Base-by-base conservation (phyloP, 2,329 filamentous ascomycete species). In the Xylaria sp. region DNA sequence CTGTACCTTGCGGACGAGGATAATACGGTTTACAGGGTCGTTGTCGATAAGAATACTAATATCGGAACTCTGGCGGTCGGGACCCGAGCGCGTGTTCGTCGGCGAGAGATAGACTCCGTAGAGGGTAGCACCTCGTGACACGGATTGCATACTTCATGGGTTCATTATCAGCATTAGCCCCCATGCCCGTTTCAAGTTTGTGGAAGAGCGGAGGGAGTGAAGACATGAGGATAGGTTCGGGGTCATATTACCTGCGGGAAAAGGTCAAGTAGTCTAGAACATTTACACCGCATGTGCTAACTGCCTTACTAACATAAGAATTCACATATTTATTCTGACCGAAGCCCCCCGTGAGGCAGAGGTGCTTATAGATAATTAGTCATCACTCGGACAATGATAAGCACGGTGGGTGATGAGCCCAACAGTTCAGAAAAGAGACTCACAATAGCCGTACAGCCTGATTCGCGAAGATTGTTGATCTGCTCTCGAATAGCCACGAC, bases 31-130 rank as follows among this genome's bases (percentile, higher is more conserved):
- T n/a, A n/a, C n/a, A n/a, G n/a, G 48, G 33, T 54, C 29, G 64
- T 87, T n/a, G 23, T 46, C 21, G 31, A 38, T 27, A 38, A 35
- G 29, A 38, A 48, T 25, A 27, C 27, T 25, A 25, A 48, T 25
- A 48, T 57, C 33, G 21, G 54, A 47, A 21, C 40, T 49, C 17
- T 40, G 49, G 33, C 19, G 25, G 19, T 53, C 33, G 15, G 38
- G 21, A n/a, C 17, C 33, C 27, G 35, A 31, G 38, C 10, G 25
- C 49, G 25, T 53, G 33, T 25, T 27, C 19, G 41, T 21, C 41
- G 41, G 21, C 21, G 35, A 53, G 38, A 53, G 49, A 40, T 53
- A 31, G 25, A 27, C 6, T 13, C 33, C 49, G 33, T 53, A 53
- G n/a, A 53, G 25, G 49, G 31, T 8, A 11, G 49, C 49, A 6